phyloP scores from a whole-genome alignment of 495 filamentous ascomycete species.

The Venustampulla echinocandica region DNA sequence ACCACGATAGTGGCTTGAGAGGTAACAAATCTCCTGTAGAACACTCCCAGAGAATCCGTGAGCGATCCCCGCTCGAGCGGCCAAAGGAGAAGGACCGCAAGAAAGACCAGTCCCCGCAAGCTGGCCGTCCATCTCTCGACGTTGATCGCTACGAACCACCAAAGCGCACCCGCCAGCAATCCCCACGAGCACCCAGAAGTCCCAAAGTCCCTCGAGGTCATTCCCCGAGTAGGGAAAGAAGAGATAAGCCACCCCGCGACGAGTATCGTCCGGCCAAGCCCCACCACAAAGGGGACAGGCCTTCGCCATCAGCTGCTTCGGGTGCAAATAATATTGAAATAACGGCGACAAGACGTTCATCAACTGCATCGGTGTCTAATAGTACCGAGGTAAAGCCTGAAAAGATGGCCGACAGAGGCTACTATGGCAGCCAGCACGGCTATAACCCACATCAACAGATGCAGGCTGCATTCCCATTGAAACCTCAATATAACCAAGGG shows the following conservation, averaged over 20 bases:
- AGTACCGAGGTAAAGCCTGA: constrained; percentile 29
- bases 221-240: not conserved
- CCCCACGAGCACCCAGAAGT: constrained; percentile 15
- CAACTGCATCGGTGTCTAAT: constrained; percentile 22
- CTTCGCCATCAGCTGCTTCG: constrained; percentile 11
- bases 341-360: constrained; percentile 4
- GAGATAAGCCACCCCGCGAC: constrained; percentile 11
- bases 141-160: constrained; percentile 21
- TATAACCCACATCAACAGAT: constrained; percentile 32
- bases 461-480: constrained; percentile 27
- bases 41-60: constrained; percentile 7
- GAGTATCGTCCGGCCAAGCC: constrained; percentile 13
- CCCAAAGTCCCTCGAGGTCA: constrained; percentile 8
- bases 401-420: constrained; percentile 29
- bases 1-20: constrained; percentile 5
- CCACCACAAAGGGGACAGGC: constrained; percentile 5
- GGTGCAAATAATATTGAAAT: constrained; percentile 22
- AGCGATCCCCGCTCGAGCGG: constrained; percentile 14
- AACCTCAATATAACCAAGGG: constrained; percentile 24
- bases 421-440: constrained; percentile 25
- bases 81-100: constrained; percentile 8
- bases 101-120: constrained; percentile 9
- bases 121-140: constrained; percentile 13
- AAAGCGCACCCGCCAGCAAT: constrained; percentile 18
- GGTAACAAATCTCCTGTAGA: constrained; percentile 12